A percentile compares a stretch with the other conserved stretches of the same genome.
These are phyloP conservation scores for Athelia sp. DNA, from an alignment of 1,284 basidiomycete genomes.

Conservation along the genomic window DNA sequence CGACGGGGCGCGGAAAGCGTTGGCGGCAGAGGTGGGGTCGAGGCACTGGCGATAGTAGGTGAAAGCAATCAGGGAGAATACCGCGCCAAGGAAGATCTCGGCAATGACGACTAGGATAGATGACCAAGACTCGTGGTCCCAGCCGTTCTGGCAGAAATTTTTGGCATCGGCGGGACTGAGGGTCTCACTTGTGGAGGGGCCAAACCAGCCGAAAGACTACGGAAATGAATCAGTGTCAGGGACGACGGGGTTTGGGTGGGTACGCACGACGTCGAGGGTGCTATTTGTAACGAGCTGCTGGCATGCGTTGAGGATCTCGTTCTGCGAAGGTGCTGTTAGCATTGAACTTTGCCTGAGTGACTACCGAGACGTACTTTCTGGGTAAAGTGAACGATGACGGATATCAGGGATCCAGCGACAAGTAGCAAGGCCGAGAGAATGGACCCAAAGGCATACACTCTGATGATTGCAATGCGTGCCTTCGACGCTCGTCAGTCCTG, in stretches of 20 bases:
- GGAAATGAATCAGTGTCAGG: constrained; percentile 26
- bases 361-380: constrained; percentile 45
- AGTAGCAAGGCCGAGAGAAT: constrained; percentile 47
- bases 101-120: constrained; percentile 57
- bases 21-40: constrained; percentile 48
- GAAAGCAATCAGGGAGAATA: constrained; percentile 61
- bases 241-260: background rate
- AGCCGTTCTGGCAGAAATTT: constrained; percentile 41
- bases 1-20: constrained; percentile 15
- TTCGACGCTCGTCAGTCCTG: constrained; percentile 21
- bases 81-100: constrained; percentile 40
- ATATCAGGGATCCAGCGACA: constrained; percentile 48
- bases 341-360: constrained; percentile 25
- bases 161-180: background rate
- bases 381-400: constrained; percentile 60
- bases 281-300: constrained; percentile 27
- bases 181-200: background rate
- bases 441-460: constrained; percentile 51
- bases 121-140: constrained; percentile 54
- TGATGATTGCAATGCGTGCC: constrained; percentile 56
- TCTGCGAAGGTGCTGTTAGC: constrained; percentile 23
- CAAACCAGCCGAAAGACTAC: background rate
- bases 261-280: constrained; percentile 13
- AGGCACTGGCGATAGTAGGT: constrained; percentile 67
- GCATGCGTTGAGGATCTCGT: constrained; percentile 49